A percentile compares a stretch with the other conserved stretches of the same genome.
phyloP scores from a whole-genome alignment of 495 filamentous ascomycete genomes.

The Aspergillus sparsus region DNA sequence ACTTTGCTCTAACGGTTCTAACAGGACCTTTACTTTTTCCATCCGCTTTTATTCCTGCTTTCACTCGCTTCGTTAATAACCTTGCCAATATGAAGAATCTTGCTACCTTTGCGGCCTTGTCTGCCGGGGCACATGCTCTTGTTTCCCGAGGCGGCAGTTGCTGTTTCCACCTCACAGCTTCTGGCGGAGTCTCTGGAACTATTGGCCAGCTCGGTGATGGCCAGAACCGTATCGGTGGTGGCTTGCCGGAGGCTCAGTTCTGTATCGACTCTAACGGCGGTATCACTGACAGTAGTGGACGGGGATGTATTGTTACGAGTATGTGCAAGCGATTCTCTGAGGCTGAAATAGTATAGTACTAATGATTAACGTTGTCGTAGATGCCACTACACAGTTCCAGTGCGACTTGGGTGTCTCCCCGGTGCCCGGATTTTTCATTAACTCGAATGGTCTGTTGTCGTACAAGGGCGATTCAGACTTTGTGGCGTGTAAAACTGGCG shows the following conservation, averaged over 20 bases:
- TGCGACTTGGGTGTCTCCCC: constrained; percentile 58
- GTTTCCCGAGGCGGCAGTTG: constrained; percentile 43
- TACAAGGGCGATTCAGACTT: constrained; percentile 49
- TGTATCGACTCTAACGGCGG: constrained; percentile 49
- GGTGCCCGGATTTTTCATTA: constrained; percentile 50
- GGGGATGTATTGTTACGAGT: constrained; percentile 62
- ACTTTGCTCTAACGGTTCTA: not conserved
- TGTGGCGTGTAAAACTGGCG: constrained; percentile 55
- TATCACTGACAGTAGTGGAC: constrained; percentile 54
- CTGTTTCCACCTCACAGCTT: constrained; percentile 53
- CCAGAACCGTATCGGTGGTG: constrained; percentile 54
- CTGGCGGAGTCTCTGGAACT: constrained; percentile 47
- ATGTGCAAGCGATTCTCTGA: constrained; percentile 12
- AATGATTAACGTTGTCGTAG: constrained; percentile 31
- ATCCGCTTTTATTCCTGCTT: constrained; percentile 13
- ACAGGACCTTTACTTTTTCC: constrained; percentile 14
- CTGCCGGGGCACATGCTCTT: constrained; percentile 43
- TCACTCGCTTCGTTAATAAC: constrained; percentile 19
- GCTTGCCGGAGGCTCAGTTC: constrained; percentile 39
- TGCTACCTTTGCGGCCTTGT: constrained; percentile 39
- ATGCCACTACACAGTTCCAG: constrained; percentile 62
- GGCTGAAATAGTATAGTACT: constrained; percentile 11
- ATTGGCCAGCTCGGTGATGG: constrained; percentile 57
- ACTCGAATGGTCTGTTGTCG: constrained; percentile 47
- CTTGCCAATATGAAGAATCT: constrained; percentile 37